Evolutionary conservation across 2,329 filamentous ascomycete species (phyloP).

Genomic region (Didymella pinodella): DNA sequence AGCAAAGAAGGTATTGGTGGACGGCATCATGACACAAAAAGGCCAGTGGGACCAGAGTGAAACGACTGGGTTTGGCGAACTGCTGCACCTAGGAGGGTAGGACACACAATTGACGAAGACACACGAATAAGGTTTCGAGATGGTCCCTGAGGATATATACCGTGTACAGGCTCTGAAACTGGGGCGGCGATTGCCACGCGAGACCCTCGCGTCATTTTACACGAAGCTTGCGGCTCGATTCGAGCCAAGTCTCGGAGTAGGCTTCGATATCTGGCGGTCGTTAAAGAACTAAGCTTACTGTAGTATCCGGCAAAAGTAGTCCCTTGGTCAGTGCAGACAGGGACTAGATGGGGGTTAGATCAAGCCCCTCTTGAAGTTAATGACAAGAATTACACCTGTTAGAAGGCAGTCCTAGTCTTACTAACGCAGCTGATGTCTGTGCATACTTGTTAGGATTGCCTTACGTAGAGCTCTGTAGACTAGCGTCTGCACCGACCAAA

Average conservation of each 20-base stretch:
- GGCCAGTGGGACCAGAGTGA: constrained; percentile 9
- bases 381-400: no score
- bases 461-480: no score
- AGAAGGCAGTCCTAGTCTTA: no score
- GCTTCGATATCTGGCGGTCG: constrained; percentile 7
- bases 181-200: constrained; percentile 7
- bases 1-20: constrained; percentile 15
- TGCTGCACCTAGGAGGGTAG: background rate
- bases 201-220: constrained; percentile 13
- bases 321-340: no score
- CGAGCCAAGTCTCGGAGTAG: constrained; percentile 5
- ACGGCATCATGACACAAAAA: constrained; percentile 21
- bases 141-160: constrained; percentile 17
- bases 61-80: constrained; percentile 4
- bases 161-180: constrained; percentile 20
- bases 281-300: constrained; percentile 6
- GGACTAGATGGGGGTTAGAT: no score
- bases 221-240: constrained; percentile 10
- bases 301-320: no score
- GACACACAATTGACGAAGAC: constrained; percentile 1
- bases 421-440: no score
- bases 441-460: no score
- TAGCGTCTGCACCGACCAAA: no score
- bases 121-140: constrained; percentile 9
- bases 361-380: no score